These are phyloP conservation scores for Claviceps pazoutovae DNA, from an alignment of 2,329 filamentous ascomycete species.

Conservation along the genomic window DNA sequence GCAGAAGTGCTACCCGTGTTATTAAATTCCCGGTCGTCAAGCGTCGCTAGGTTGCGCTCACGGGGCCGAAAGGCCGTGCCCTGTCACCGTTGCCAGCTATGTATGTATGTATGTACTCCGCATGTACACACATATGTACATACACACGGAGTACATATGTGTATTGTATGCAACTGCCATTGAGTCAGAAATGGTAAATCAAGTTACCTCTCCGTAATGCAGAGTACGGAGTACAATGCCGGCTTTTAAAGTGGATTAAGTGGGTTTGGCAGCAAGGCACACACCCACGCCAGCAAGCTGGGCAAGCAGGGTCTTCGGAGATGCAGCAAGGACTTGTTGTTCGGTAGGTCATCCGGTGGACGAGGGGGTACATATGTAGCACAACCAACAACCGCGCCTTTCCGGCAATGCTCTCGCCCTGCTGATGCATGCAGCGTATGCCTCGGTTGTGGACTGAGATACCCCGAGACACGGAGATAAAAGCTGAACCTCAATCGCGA, in stretches of 20 bases:
- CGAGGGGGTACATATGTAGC: background rate
- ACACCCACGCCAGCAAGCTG: constrained; percentile 1
- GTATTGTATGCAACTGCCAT: background rate
- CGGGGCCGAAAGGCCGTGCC: constrained; percentile 3
- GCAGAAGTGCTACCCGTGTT: background rate
- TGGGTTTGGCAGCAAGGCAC: constrained; percentile 2
- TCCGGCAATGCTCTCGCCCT: background rate
- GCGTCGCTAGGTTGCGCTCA: background rate
- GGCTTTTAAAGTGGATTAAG: background rate
- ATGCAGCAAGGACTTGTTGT: constrained; percentile 5
- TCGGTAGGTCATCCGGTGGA: constrained; percentile 10
- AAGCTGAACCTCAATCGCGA: background rate
- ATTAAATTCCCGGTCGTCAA: background rate
- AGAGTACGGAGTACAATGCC: background rate
- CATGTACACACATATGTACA: no score
- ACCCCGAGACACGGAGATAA: background rate
- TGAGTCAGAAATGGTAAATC: constrained; percentile 1
- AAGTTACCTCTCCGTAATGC: background rate
- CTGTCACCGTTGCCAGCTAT: constrained; percentile 1
- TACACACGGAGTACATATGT: no score
- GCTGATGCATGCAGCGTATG: background rate
- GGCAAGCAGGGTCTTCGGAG: constrained; percentile 9
- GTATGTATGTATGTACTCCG: no score
- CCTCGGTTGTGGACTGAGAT: background rate
- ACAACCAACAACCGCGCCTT: background rate